phyloP scores from a whole-genome alignment of 2,329 filamentous ascomycete genomes.

The Epichloe baconii region DNA sequence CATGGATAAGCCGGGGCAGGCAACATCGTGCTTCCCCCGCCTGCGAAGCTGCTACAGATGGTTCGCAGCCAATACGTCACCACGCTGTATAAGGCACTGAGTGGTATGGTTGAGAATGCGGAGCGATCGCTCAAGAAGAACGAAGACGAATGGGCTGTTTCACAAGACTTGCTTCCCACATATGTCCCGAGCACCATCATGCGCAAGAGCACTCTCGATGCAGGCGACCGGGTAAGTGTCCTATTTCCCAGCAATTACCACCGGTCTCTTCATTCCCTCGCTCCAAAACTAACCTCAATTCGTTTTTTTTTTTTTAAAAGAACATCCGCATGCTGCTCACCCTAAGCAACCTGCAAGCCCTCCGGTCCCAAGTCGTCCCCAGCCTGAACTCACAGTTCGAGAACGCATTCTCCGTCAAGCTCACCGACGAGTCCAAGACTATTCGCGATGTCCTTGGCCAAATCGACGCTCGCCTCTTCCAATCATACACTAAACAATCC shows the following conservation, averaged over 20 bases:
- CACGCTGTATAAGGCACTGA: constrained; percentile 85
- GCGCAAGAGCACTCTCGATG: constrained; percentile 36
- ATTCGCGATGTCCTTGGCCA: constrained; percentile 83
- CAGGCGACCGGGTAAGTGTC: constrained; percentile 39
- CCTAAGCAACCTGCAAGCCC: constrained; percentile 76
- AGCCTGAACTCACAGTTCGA: constrained; percentile 88
- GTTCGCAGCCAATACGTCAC: constrained; percentile 86
- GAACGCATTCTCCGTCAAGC: constrained; percentile 81
- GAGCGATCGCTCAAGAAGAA: constrained; percentile 57
- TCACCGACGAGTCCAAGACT: constrained; percentile 86
- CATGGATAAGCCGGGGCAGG: constrained; percentile 56
- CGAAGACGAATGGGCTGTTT: constrained; percentile 47
- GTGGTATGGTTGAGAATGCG: constrained; percentile 94
- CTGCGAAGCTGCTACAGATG: constrained; percentile 78
- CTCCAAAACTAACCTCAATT: neutral
- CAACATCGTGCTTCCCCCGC: constrained; percentile 79
- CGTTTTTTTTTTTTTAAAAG: constrained; percentile 25
- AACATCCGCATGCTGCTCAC: constrained; percentile 90
- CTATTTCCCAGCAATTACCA: neutral
- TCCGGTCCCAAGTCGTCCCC: constrained; percentile 72
- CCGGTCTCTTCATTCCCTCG: constrained; percentile 11
- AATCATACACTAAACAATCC: constrained; percentile 75
- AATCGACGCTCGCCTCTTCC: constrained; percentile 83
- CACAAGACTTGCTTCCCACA: constrained; percentile 28
- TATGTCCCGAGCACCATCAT: constrained; percentile 14